Evolutionary conservation across 768 basidiomycete species (phyloP), one percentile per base, ranked within the genome.

Genomic region (Pleurotus giganteus): DNA sequence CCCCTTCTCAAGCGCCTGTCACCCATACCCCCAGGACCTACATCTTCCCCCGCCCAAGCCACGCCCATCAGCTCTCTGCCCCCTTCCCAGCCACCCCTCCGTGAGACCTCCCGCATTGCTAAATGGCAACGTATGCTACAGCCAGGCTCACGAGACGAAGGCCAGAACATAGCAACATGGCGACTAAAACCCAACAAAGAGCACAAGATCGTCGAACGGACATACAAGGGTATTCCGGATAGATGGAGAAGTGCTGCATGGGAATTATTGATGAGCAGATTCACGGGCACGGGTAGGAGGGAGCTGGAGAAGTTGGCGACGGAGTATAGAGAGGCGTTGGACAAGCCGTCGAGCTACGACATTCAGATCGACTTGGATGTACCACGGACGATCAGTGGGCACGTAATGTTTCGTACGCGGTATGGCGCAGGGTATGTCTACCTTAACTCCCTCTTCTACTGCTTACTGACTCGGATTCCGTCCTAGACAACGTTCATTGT

Each of bases 361-460:
- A 84, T 98, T 28, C 97, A 98, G 74, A 98, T 98, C 61, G 97
- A 99, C 72, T 76, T 99, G 60, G 97, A 99, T 65, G 95, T 98
- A 1, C 97, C 97, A 2, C 74, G 97, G 64, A 98, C 97, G 11
- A 97, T 98, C 60, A 90, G 85, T 57, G 94, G 94, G 0, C 94
- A 98, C 71, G 81, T 97, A 56, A 80, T 95, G 76, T 99, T 98
- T 65, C 83, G 86, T 60, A 99, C 97, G 46, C 81, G 97, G 60
- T 99, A 99, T 70, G 97, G 97, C 47, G 83, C 88, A 57, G 97
- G 95, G 92, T 93, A 67, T 65, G 90, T 77, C 3, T 4, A 21
- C 29, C n/a, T 46, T n/a, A n/a, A n/a, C n/a, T 45, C 46, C 13
- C 39, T 23, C 17, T 41, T 37, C 51, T 13, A 3, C 26, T 39